Base-by-base conservation (phyloP, 1,284 basidiomycete species). In the Calocybe gambosa region DNA sequence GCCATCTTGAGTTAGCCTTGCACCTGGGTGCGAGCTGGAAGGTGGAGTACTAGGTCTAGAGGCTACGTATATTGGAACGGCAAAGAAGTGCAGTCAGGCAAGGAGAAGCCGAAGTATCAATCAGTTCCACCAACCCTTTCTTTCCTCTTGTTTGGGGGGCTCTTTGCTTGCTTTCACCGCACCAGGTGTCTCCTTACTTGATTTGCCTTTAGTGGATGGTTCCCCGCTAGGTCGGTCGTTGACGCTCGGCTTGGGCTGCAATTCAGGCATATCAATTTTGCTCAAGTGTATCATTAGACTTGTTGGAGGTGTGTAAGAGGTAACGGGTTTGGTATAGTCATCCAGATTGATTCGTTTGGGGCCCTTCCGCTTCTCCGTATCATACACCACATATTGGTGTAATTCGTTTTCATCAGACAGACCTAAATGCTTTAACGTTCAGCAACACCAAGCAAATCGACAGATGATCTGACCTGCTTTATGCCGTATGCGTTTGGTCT, bases 261-360 rank as follows among this genome's bases (percentile, higher is more conserved):
- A 72, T 58, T 90, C 88, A 0, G 87, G 87, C 75, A 91, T 87
- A 20, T 80, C 71, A 40, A 90, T 88, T 69, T 90, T 90, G 68
- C 84, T 86, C 12, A 91, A 65, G 62, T 89, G 85, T 4, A 89
- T 71, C 0, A 72, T 74, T 1, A 90, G 69, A 51, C 73, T 80
- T 34, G 70, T 70, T 0, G 85, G 86, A 2, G 87, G 84, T 8
- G 67, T 65, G 58, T 89, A 88, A 51, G 71, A 72, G 50, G 54
- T 65, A 60, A 73, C 75, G 49, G 53, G 57, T 46, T 68, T 67
- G 46, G 58, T 61, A 15, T 58, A 57, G 45, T 74, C 75, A 47
- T 82, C 73, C 16, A 89, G 68, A 43, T 85, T 84, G 58, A 89
- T 89, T 10, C 80, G 68, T 31, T 69, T 71, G 0, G 83, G 80